Conservation (phyloP, 306 rosid species). For the Hippophae gyantsensis region DNA sequence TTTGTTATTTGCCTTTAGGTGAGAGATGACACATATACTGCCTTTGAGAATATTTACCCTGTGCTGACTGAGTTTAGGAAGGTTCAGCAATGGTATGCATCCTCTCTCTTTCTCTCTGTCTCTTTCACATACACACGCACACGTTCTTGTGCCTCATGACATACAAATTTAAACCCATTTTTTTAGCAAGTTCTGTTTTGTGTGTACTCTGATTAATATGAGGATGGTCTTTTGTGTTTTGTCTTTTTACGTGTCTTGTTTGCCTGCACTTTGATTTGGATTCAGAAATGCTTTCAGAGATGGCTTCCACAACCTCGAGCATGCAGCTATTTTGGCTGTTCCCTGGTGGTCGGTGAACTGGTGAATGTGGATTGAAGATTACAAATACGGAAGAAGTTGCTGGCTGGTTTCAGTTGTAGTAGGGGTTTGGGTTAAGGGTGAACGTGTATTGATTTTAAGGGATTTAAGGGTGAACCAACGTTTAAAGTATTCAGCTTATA, state of each 20-base stretch:
- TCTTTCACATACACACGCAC: not conserved
- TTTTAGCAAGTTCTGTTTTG: not conserved
- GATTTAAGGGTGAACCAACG: not conserved
- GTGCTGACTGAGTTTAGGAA: conserved; percentile 83
- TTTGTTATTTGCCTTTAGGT: conserved; percentile 34
- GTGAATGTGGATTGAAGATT: too few species aligned
- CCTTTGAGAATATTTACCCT: conserved; percentile 76
- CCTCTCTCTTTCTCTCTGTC: not conserved
- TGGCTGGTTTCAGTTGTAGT: not conserved
- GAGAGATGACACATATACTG: conserved; percentile 78
- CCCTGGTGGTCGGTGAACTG: not conserved
- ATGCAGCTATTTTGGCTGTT: not conserved
- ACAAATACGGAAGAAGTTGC: not conserved
- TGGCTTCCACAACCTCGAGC: not conserved
- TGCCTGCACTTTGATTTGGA: not conserved
- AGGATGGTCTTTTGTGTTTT: not conserved
- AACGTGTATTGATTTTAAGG: not conserved
- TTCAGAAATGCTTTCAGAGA: not conserved
- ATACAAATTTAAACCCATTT: too few species aligned
- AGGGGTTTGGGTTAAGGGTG: not conserved
- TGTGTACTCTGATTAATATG: not conserved
- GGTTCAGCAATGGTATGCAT: conserved; percentile 56
- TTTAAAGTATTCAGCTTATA: not conserved
- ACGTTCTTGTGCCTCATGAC: not conserved
- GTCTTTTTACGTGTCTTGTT: not conserved